phyloP scores from a whole-genome alignment of 1,139 yeast genomes.

The Geotrichum bryndzae region DNA sequence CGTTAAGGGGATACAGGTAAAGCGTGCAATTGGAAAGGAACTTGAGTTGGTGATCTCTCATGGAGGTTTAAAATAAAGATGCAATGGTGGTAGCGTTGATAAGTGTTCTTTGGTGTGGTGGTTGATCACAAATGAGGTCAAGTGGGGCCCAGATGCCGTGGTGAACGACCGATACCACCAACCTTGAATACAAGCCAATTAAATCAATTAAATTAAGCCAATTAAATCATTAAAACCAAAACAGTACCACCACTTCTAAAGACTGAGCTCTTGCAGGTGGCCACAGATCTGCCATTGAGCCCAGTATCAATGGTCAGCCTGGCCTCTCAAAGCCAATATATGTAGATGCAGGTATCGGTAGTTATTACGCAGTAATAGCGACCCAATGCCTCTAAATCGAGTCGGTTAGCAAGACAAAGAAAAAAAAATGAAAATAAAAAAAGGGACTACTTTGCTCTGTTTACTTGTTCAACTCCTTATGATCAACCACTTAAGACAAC shows the following conservation, averaged over 20 bases:
- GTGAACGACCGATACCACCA: neutral
- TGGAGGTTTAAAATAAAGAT: neutral
- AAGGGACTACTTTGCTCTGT: neutral
- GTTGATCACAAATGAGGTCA: neutral
- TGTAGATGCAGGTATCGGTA: too few species aligned
- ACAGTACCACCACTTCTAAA: neutral
- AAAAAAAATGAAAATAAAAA: too few species aligned
- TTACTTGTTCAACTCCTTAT: too few species aligned
- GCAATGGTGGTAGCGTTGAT: neutral
- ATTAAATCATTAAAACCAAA: too few species aligned
- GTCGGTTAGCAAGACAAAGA: neutral
- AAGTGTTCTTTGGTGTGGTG: neutral
- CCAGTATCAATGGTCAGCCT: too few species aligned
- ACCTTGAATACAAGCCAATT: neutral
- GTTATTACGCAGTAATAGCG: neutral
- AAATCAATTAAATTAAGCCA: too few species aligned
- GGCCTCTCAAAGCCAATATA: too few species aligned
- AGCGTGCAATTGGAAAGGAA: neutral
- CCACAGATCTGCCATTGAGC: too few species aligned
- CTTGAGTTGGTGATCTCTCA: too few species aligned
- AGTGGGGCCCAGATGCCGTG: neutral
- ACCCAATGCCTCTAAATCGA: neutral
- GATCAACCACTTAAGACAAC: too few species aligned
- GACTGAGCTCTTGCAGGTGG: too few species aligned
- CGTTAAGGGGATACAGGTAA: neutral